These are phyloP conservation scores for Peniophora sp. DNA, from an alignment of 1,284 basidiomycete species.

Conservation along the genomic window DNA sequence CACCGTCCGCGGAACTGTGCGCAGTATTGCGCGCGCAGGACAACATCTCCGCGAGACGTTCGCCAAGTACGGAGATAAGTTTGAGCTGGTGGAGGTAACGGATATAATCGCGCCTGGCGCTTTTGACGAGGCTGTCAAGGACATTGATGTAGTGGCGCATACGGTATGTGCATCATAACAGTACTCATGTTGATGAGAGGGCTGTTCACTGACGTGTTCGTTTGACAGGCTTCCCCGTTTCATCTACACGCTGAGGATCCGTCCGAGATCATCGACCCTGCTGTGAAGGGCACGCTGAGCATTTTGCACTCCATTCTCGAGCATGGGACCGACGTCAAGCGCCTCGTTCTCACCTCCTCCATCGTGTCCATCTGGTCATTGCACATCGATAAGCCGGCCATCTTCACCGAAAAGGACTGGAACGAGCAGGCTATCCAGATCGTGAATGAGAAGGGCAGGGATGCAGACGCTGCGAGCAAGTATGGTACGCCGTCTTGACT, in stretches of 20 bases:
- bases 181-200: conserved; percentile 10
- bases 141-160: conserved; percentile 22
- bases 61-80: conserved; percentile 27
- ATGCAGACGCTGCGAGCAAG: conserved; percentile 32
- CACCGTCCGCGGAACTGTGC: conserved; percentile 30
- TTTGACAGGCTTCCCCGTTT: conserved; percentile 21
- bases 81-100: conserved; percentile 36
- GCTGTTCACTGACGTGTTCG: conserved; percentile 17
- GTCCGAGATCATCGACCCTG: conserved; percentile 18
- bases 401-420: conserved; percentile 48
- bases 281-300: conserved; percentile 20
- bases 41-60: conserved; percentile 31
- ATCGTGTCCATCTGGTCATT: conserved; percentile 28
- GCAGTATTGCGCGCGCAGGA: conserved; percentile 27
- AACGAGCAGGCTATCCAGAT: conserved; percentile 46
- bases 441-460: conserved; percentile 43
- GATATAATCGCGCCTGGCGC: conserved; percentile 29
- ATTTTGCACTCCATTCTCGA: conserved; percentile 17
- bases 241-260: conserved; percentile 8
- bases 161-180: conserved; percentile 12
- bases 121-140: conserved; percentile 28
- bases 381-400: conserved; percentile 28
- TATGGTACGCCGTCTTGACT: conserved; percentile 29
- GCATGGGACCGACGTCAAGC: conserved; percentile 33
- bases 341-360: conserved; percentile 62